Evolutionary conservation across 257 asterid species (phyloP).

Genomic region (Striga asiatica): DNA sequence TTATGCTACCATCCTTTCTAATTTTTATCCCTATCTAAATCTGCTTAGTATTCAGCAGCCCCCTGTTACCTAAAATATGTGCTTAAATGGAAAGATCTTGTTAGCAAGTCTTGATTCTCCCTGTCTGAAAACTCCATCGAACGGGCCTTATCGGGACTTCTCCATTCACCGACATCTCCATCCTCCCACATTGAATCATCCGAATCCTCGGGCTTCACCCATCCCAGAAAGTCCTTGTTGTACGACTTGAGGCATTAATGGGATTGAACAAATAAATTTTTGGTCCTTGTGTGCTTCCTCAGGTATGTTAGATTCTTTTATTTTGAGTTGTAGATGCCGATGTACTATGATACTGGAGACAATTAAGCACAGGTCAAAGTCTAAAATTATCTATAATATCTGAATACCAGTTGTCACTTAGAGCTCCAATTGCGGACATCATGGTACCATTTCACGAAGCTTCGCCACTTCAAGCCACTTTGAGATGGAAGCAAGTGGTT

Average conservation of each 20-base stretch:
- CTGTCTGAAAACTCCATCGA: slow-evolving; percentile 28
- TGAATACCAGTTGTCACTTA: slow-evolving; percentile 31
- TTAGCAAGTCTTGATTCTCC: slow-evolving; percentile 69
- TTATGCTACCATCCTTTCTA: too few relatives aligned
- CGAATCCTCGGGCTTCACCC: slow-evolving; percentile 81
- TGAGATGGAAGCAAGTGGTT: slow-evolving; percentile 40
- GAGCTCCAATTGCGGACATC: slow-evolving; percentile 40
- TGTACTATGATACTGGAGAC: neutral
- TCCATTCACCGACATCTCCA: slow-evolving; percentile 83
- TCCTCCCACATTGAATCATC: slow-evolving; percentile 95
- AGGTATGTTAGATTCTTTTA: slow-evolving; percentile 26
- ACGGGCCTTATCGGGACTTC: slow-evolving; percentile 40
- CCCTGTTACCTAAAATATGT: too few relatives aligned
- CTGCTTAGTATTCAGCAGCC: too few relatives aligned
- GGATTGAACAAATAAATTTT: slow-evolving; percentile 43
- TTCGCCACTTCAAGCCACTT: slow-evolving; percentile 42
- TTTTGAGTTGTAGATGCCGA: slow-evolving; percentile 3
- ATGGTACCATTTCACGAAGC: slow-evolving; percentile 54
- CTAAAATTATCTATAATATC: slow-evolving; percentile 6
- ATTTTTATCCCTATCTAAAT: too few relatives aligned
- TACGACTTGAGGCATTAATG: slow-evolving; percentile 58
- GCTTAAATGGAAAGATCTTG: too few relatives aligned
- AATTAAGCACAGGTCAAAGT: neutral
- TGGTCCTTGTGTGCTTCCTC: slow-evolving; percentile 46
- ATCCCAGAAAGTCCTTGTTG: slow-evolving; percentile 82